Evolutionary conservation across 1,139 yeast genomes (phyloP).

Genomic region (Geotrichum cucujoidarum): DNA sequence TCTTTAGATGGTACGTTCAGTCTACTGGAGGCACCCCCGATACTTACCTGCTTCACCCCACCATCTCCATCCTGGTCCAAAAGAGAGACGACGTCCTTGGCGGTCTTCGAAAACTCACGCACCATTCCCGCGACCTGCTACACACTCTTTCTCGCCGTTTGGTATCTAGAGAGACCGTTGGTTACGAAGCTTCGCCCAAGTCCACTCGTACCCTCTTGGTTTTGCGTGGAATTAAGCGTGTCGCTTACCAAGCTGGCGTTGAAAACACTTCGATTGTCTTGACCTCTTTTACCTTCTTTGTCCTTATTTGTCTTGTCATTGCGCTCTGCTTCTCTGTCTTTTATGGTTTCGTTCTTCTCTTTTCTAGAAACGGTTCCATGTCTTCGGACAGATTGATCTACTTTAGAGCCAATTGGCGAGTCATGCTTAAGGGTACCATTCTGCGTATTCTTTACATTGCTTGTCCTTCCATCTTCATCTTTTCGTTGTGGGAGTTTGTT

Average conservation of each 20-base stretch:
- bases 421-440: slow-evolving; percentile 79
- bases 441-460: slow-evolving; percentile 59
- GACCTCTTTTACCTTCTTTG: slow-evolving; percentile 79
- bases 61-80: slow-evolving; percentile 72
- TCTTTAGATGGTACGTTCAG: slow-evolving; percentile 92
- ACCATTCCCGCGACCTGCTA: slow-evolving; percentile 14
- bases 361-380: slow-evolving; percentile 15
- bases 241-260: slow-evolving; percentile 74
- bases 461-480: slow-evolving; percentile 67
- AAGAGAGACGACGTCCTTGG: slow-evolving; percentile 35
- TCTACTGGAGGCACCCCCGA: slow-evolving; percentile 90
- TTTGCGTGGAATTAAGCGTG: slow-evolving; percentile 87
- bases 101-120: background rate
- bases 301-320: slow-evolving; percentile 51
- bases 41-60: slow-evolving; percentile 48
- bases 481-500: slow-evolving; percentile 88
- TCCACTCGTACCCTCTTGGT: slow-evolving; percentile 40
- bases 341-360: slow-evolving; percentile 23
- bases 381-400: slow-evolving; percentile 40
- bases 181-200: slow-evolving; percentile 18
- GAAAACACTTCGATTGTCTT: slow-evolving; percentile 80
- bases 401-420: slow-evolving; percentile 71
- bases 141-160: slow-evolving; percentile 14
- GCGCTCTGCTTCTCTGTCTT: slow-evolving; percentile 28
- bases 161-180: slow-evolving; percentile 8